Evolutionary conservation across 148 eudicot genomes (phyloP).

Genomic region (Vaccinium vitisidaea): DNA sequence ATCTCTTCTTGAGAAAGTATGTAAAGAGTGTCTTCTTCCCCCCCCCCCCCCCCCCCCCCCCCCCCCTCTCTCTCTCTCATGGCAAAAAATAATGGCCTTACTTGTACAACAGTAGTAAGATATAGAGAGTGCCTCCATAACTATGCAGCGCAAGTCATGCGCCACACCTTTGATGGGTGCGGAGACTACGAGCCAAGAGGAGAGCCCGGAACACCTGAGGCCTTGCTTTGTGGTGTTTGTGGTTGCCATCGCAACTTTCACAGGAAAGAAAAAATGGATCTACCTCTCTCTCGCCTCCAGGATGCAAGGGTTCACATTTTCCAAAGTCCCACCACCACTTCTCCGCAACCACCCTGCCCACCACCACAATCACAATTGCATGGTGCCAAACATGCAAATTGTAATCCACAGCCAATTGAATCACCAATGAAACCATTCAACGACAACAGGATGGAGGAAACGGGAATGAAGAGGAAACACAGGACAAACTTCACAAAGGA

Average conservation of each 20-base stretch:
- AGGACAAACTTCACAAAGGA: conserved; percentile 7
- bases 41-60: no score
- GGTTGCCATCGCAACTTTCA: conserved; percentile 7
- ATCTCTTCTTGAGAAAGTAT: no score
- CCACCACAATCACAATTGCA: neutral
- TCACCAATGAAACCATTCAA: neutral
- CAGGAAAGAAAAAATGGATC: neutral
- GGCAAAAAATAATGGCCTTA: neutral
- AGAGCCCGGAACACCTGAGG: neutral
- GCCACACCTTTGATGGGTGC: conserved; percentile 7
- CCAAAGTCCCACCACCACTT: neutral
- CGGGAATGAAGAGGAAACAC: neutral
- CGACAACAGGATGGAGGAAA: neutral
- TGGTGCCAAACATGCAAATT: neutral
- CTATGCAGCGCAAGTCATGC: conserved; percentile 5
- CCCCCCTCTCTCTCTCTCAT: conserved; percentile 9
- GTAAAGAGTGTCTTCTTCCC: no score
- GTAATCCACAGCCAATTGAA: neutral
- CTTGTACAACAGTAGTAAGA: neutral
- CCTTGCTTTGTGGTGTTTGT: conserved; percentile 1
- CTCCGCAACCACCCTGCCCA: neutral
- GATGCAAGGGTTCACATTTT: neutral
- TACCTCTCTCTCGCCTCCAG: neutral
- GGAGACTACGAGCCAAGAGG: neutral
- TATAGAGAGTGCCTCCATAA: neutral